Base-by-base conservation (phyloP, 192 early-diverging fungal species). In the Linnemannia schmuckeri region DNA sequence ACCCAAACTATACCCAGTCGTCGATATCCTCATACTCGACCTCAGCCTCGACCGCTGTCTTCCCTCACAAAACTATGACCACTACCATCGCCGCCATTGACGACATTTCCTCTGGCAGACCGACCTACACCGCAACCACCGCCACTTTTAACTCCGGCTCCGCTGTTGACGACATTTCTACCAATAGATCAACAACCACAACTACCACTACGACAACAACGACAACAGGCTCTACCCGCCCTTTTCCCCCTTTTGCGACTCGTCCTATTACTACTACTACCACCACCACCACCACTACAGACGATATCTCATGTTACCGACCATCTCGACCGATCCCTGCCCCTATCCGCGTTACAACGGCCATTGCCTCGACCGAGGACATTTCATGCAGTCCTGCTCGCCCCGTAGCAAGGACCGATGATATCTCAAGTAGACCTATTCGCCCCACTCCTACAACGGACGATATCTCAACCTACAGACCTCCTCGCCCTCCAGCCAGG, bases 1-100 rank as follows among this genome's bases (percentile, higher is more conserved):
- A 30, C 30, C 3, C 61, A 33, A 66, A 66, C 61, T 66, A 66
- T 66, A 66, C 61, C 61, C 61, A 66, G 61, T 66, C 57, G 61
- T 66, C 17, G 49, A 52, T 18, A 20, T 52, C 49, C 49, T 18
- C 49, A 52, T 5, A 52, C 17, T 52, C 49, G 49, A 22, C 49
- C 49, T 52, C 49, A 10, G 33, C 61, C 30, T 63, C 8, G 57
- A 63, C n/a, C 27, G 9, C 27, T 66, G 33, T 33, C 61, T 66
- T 66, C 12, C 61, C 61, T 30, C 61, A 66, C 61, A 33, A 66
- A 66, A 66, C 61, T 30, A 15, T 66, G 61, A 66, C 61, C 12
- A 33, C 61, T 30, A 33, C 61, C 12, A 66, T 66, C 30, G 61
- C 33, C 61, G 61, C 61, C 61, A 33, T 66, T 33, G 61, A 66